Conservation (phyloP, 352 stramenopile genomes). For the Phytophthora pistaciae region DNA sequence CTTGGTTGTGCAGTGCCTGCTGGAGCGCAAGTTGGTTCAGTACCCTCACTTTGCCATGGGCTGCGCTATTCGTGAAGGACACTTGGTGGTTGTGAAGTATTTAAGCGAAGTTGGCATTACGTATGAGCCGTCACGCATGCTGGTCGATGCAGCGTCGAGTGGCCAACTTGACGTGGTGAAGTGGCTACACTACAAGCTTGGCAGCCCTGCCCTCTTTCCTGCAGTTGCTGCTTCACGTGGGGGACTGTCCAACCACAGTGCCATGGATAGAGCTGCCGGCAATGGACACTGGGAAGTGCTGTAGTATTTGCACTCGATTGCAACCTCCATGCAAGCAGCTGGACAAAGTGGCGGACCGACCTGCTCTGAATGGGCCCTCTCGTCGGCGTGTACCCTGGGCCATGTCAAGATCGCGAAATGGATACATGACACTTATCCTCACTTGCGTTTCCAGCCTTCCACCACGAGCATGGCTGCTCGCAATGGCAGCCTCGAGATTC, state of each 20-base stretch:
- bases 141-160: background rate
- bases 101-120: background rate
- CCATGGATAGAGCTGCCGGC: background rate
- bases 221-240: background rate
- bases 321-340: background rate
- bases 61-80: conserved; percentile 8
- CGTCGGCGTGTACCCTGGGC: background rate
- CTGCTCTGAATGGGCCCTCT: conserved; percentile 3
- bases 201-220: background rate
- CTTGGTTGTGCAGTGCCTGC: conserved; percentile 9
- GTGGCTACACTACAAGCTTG: background rate
- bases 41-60: conserved; percentile 25
- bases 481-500: conserved; percentile 14
- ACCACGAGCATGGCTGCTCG: conserved; percentile 16
- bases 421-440: background rate
- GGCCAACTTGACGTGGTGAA: background rate
- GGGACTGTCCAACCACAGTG: background rate
- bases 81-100: conserved; percentile 23
- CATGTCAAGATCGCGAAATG: conserved; percentile 1
- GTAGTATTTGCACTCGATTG: background rate
- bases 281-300: conserved; percentile 1
- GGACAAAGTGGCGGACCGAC: background rate
- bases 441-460: background rate
- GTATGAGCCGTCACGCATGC: background rate
- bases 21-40: conserved; percentile 2